These are phyloP conservation scores for Thuja plicata DNA, from an alignment of 83 land plant species.

Conservation along the genomic window DNA sequence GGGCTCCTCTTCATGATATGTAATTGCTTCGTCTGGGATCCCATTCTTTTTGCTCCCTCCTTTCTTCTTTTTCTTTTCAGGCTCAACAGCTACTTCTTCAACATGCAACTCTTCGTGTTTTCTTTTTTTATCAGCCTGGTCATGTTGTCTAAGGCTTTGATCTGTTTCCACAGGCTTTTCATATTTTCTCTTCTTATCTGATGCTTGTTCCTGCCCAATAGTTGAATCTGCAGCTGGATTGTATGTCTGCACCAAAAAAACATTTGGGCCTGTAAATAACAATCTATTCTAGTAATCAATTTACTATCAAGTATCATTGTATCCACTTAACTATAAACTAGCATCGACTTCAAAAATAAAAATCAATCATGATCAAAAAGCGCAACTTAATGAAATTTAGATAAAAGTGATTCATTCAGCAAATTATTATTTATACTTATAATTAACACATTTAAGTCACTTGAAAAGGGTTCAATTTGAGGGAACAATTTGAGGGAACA, in stretches of 20 bases:
- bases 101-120: conserved; percentile 22
- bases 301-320: neutral
- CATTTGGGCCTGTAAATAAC: neutral
- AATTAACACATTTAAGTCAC: too few relatives aligned
- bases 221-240: conserved; percentile 75
- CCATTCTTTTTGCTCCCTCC: neutral
- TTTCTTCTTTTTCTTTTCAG: conserved; percentile 23
- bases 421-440: too few relatives aligned
- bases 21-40: neutral
- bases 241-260: conserved; percentile 56
- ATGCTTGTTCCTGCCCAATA: conserved; percentile 23
- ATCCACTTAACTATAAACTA: neutral
- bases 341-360: too few relatives aligned
- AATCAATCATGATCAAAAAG: too few relatives aligned
- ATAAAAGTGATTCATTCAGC: too few relatives aligned
- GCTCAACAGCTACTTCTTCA: conserved; percentile 22
- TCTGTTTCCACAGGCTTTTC: conserved; percentile 8
- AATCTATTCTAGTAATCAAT: neutral
- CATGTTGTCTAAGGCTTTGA: conserved; percentile 12
- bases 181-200: neutral
- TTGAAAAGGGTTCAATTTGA: too few relatives aligned
- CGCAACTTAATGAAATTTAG: too few relatives aligned
- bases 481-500: too few relatives aligned
- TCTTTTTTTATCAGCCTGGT: conserved; percentile 31
- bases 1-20: conserved; percentile 12